These are phyloP conservation scores for Solanum hybrid DNA, from an alignment of 305 asterid genomes.

Conservation along the genomic window DNA sequence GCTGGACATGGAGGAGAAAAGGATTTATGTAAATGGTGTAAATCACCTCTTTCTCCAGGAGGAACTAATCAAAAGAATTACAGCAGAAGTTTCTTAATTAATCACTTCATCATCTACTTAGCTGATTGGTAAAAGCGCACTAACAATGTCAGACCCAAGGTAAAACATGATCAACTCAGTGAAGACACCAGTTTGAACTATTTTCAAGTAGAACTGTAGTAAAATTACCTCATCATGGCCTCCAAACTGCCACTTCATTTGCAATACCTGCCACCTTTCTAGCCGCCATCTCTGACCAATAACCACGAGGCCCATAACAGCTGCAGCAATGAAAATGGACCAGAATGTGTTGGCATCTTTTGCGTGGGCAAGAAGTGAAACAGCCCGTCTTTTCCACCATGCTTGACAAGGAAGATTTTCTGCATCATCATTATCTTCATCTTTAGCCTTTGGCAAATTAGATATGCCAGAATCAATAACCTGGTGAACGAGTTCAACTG, in stretches of 20 bases:
- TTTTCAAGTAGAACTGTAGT: background rate
- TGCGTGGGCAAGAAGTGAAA: constrained; percentile 35
- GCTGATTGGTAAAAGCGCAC: background rate
- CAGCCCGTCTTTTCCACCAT: constrained; percentile 56
- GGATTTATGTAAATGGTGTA: background rate
- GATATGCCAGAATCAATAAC: constrained; percentile 11
- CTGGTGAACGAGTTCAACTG: constrained; percentile 22
- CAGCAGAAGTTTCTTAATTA: background rate
- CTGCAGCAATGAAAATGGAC: constrained; percentile 51
- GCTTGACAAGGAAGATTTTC: constrained; percentile 36
- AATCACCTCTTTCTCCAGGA: background rate
- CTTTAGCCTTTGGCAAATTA: constrained; percentile 14
- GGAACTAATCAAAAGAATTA: background rate
- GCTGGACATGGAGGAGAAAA: background rate
- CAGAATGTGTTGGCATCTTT: constrained; percentile 47
- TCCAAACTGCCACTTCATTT: constrained; percentile 33
- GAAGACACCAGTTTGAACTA: background rate
- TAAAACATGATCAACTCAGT: background rate
- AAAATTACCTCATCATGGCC: constrained; percentile 32
- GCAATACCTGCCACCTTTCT: constrained; percentile 36
- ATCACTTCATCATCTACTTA: background rate
- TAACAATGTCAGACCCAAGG: background rate
- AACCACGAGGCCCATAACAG: constrained; percentile 54
- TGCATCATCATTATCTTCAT: constrained; percentile 25
- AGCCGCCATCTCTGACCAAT: constrained; percentile 52